A percentile compares a stretch with the other conserved stretches of the same genome.
These are phyloP conservation scores for Metschnikowia kunwiensis DNA, from an alignment of 805 yeast genomes.

Conservation along the genomic window DNA sequence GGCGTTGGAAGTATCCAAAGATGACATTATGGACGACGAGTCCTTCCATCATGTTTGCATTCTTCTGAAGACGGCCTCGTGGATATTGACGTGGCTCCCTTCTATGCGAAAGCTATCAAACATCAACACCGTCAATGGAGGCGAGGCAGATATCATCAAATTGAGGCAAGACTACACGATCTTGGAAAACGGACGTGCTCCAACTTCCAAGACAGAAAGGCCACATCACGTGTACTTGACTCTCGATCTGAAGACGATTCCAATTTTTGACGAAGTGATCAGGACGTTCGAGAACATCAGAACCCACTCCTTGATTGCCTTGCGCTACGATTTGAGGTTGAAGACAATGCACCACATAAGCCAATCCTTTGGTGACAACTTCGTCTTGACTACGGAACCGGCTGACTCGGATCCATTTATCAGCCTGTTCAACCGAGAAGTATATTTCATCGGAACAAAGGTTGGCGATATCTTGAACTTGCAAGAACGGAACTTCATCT, in stretches of 20 bases:
- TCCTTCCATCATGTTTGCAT: slow-evolving; percentile 51
- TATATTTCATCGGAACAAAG: slow-evolving; percentile 45
- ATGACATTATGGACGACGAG: slow-evolving; percentile 53
- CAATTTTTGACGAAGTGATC: slow-evolving; percentile 37
- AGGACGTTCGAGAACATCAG: slow-evolving; percentile 33
- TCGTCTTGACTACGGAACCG: slow-evolving; percentile 53
- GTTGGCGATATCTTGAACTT: slow-evolving; percentile 34
- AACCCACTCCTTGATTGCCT: slow-evolving; percentile 40
- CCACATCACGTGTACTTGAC: slow-evolving; percentile 33
- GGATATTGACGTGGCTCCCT: slow-evolving; percentile 64
- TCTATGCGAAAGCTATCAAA: slow-evolving; percentile 42
- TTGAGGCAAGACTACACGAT: slow-evolving; percentile 41
- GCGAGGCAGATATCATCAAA: slow-evolving; percentile 26
- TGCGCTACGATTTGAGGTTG: slow-evolving; percentile 57
- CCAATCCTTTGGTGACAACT: slow-evolving; percentile 45
- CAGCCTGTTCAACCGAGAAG: slow-evolving; percentile 47
- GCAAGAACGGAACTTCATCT: slow-evolving; percentile 28
- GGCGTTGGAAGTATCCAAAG: slow-evolving; percentile 37
- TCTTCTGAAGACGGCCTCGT: slow-evolving; percentile 50
- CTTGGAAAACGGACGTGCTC: slow-evolving; percentile 37
- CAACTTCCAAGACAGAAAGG: slow-evolving; percentile 18
- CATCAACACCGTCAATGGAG: slow-evolving; percentile 19
- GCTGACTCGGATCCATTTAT: slow-evolving; percentile 60
- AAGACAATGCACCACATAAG: slow-evolving; percentile 52
- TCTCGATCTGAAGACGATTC: slow-evolving; percentile 28